Evolutionary conservation across 2,329 filamentous ascomycete genomes (phyloP).

Genomic region (Microcera coccophila): DNA sequence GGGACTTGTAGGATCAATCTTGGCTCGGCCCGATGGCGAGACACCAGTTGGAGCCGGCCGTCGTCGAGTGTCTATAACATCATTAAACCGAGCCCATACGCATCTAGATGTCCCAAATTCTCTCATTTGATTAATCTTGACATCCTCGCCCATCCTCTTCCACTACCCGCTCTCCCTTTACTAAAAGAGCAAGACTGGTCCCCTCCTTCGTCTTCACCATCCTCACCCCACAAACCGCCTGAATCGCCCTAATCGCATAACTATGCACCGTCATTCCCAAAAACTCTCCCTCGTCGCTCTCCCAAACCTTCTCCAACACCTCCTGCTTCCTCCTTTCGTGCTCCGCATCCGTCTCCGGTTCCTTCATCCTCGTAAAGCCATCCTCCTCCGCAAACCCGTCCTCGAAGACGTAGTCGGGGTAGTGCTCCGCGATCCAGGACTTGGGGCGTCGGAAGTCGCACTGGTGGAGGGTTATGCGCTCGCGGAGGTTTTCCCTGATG

Average conservation of each 20-base stretch:
- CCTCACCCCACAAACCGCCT: constrained; percentile 39
- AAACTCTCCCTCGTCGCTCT: constrained; percentile 33
- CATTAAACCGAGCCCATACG: too few relatives aligned
- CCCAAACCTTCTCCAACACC: constrained; percentile 47
- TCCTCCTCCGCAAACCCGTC: constrained; percentile 53
- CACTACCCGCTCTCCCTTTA: constrained; percentile 38
- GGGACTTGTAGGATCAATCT: too few relatives aligned
- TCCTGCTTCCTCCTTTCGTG: constrained; percentile 41
- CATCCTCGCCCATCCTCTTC: not conserved
- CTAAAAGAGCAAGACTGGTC: constrained; percentile 52
- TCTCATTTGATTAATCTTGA: too few relatives aligned
- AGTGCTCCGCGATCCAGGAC: constrained; percentile 46
- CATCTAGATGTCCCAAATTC: too few relatives aligned
- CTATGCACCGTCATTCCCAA: constrained; percentile 51
- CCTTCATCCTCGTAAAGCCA: constrained; percentile 45
- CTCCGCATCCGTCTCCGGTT: constrained; percentile 47
- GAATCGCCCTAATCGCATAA: constrained; percentile 43
- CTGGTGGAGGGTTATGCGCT: constrained; percentile 58
- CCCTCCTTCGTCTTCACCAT: constrained; percentile 47
- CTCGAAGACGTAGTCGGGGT: constrained; percentile 51
- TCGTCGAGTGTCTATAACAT: too few relatives aligned
- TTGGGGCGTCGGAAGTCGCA: constrained; percentile 54
- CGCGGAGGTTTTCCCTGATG: constrained; percentile 57
- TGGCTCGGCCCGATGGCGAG: too few relatives aligned
- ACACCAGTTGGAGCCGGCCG: too few relatives aligned